A percentile compares a stretch with the other conserved stretches of the same genome.
Evolutionary conservation across 495 filamentous ascomycete genomes (phyloP).

Genomic region (Thozetella sp.): DNA sequence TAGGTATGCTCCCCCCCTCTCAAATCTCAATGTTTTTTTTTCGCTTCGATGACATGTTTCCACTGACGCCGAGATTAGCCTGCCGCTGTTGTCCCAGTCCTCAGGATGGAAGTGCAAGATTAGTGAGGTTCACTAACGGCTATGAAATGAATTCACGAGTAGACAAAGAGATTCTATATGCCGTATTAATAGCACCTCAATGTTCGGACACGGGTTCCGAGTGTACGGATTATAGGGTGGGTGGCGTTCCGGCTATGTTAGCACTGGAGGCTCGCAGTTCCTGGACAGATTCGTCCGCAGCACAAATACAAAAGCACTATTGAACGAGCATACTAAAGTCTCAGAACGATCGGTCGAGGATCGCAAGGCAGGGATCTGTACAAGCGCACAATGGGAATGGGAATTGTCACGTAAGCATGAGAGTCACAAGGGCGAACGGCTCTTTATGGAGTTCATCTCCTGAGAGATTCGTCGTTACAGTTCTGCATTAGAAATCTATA

Average conservation of each 20-base stretch:
- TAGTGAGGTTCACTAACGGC: constrained; percentile 36
- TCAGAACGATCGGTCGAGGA: no score
- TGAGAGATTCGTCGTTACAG: neutral
- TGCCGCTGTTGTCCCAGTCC: constrained; percentile 42
- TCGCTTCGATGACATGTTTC: constrained; percentile 37
- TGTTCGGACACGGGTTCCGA: neutral
- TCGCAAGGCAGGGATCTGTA: no score
- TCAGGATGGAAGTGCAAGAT: constrained; percentile 54
- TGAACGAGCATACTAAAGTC: no score
- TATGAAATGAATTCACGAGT: constrained; percentile 3
- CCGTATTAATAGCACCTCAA: neutral
- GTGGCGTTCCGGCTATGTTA: neutral
- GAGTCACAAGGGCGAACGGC: no score
- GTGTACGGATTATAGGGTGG: neutral
- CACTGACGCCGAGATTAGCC: constrained; percentile 21
- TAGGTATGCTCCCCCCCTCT: constrained; percentile 60
- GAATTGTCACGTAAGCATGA: neutral
- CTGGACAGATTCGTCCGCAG: neutral
- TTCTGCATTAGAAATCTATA: neutral
- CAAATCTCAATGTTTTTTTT: neutral
- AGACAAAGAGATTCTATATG: constrained; percentile 3
- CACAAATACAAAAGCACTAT: neutral
- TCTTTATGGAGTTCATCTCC: no score
- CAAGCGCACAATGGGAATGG: neutral
- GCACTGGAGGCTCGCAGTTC: neutral